Conservation (phyloP, 169 alveolate species). For the Eimeria tenella region DNA sequence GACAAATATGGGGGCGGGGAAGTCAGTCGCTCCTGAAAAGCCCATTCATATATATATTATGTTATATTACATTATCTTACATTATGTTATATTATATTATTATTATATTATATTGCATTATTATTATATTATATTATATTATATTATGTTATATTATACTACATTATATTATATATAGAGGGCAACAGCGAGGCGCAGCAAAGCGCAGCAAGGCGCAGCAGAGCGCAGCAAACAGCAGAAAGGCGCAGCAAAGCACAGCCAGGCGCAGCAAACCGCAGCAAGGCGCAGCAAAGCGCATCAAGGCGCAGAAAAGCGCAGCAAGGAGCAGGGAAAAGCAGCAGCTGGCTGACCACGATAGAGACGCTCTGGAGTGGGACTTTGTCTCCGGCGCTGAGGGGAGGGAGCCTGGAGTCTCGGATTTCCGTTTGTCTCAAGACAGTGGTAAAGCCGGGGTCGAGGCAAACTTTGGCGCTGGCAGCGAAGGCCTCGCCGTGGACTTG, state of each 20-base stretch:
- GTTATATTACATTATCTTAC: too few relatives aligned
- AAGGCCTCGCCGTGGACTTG: slow-evolving; percentile 88
- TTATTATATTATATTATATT: too few relatives aligned
- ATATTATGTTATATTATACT: too few relatives aligned
- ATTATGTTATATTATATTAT: too few relatives aligned
- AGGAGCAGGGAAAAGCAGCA: background rate
- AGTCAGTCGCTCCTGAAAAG: slow-evolving; percentile 85
- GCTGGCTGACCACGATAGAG: slow-evolving; percentile 75
- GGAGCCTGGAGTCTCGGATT: slow-evolving; percentile 82
- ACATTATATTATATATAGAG: background rate
- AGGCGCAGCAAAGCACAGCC: background rate
- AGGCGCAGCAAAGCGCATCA: background rate
- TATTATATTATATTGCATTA: too few relatives aligned
- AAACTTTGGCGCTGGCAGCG: slow-evolving; percentile 85
- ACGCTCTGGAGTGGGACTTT: slow-evolving; percentile 74
- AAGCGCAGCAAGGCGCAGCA: background rate
- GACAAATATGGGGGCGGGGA: slow-evolving; percentile 97
- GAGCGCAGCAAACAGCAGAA: background rate
- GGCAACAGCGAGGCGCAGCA: background rate
- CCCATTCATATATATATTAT: slow-evolving; percentile 39
- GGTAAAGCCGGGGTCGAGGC: slow-evolving; percentile 91
- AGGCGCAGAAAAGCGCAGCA: background rate
- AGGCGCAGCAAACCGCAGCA: background rate
- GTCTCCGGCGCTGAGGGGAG: slow-evolving; percentile 84
- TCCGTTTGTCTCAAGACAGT: slow-evolving; percentile 78